A percentile compares a stretch with the other conserved stretches of the same genome.
Evolutionary conservation across 805 yeast genomes (phyloP).

Genomic region (Pichia rugopelliculosa): DNA sequence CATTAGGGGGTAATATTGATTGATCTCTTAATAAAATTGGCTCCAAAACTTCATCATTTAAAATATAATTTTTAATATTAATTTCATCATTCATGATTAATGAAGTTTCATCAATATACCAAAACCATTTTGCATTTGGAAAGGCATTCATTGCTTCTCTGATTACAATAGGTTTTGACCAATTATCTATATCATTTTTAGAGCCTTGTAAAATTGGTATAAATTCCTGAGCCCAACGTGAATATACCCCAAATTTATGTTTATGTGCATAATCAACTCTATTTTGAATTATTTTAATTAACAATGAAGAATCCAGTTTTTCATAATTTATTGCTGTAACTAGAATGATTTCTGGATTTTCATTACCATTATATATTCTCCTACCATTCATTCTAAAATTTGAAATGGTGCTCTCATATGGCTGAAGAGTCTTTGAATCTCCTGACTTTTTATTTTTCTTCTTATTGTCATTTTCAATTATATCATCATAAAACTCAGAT

Average conservation of each 20-base stretch:
- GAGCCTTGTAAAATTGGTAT: conserved; percentile 47
- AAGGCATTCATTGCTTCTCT: conserved; percentile 92
- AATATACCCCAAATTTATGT: conserved; percentile 75
- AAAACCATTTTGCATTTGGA: conserved; percentile 84
- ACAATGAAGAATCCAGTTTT: conserved; percentile 47
- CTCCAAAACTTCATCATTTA: conserved; percentile 53
- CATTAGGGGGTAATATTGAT: conserved; percentile 65
- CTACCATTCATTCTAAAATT: conserved; percentile 62
- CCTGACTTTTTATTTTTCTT: conserved; percentile 33
- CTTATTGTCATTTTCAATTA: conserved; percentile 28
- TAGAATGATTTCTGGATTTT: conserved; percentile 59
- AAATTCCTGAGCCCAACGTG: conserved; percentile 83
- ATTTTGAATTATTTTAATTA: conserved; percentile 71
- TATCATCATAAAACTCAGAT: conserved; percentile 34
- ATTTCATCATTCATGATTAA: conserved; percentile 65
- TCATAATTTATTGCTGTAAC: conserved; percentile 79
- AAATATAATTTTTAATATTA: conserved; percentile 51
- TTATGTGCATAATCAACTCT: conserved; percentile 81
- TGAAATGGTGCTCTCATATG: conserved; percentile 41
- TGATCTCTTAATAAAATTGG: conserved; percentile 59
- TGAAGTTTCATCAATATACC: conserved; percentile 79
- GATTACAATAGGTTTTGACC: conserved; percentile 59
- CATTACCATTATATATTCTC: conserved; percentile 36
- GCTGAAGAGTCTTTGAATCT: conserved; percentile 16
- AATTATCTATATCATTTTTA: conserved; percentile 36